Percentiles rank a stretch among this genome's conserved stretches.
phyloP scores from a whole-genome alignment of 1,284 basidiomycete species.

The Puccinia hordei region DNA sequence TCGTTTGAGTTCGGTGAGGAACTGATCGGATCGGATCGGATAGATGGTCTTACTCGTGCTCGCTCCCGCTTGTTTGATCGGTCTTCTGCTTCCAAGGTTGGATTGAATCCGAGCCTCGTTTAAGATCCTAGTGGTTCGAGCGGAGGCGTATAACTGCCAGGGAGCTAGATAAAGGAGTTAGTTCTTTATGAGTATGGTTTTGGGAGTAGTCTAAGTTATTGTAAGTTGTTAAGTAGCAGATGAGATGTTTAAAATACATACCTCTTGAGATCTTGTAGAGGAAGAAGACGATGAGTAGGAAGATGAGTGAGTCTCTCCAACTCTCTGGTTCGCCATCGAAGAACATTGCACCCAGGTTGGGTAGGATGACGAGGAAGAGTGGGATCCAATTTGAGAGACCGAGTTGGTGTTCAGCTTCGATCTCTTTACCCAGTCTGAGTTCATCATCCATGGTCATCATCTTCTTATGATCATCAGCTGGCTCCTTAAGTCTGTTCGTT shows the following conservation, averaged over 20 bases:
- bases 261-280: conserved; percentile 35
- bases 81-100: background rate
- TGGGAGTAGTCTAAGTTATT: too few relatives aligned
- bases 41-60: background rate
- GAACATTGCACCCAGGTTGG: conserved; percentile 24
- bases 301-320: conserved; percentile 32
- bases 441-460: too few relatives aligned
- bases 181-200: too few relatives aligned
- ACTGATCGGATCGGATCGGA: conserved; percentile 5
- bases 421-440: background rate
- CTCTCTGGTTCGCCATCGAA: conserved; percentile 32
- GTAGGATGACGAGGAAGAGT: conserved; percentile 30
- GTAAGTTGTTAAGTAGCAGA: too few relatives aligned
- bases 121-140: conserved; percentile 26
- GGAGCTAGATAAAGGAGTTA: background rate
- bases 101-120: conserved; percentile 8
- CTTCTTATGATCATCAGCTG: too few relatives aligned
- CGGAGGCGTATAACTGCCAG: conserved; percentile 34
- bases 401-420: conserved; percentile 16
- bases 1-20: conserved; percentile 26
- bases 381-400: conserved; percentile 32
- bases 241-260: too few relatives aligned
- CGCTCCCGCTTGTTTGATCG: too few relatives aligned
- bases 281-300: conserved; percentile 39
- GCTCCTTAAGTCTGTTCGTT: too few relatives aligned